Evolutionary conservation across 2,329 filamentous ascomycete species (phyloP), one percentile per base, ranked within the genome.

Genomic region (Stagonosporopsis cucurbitacearum): DNA sequence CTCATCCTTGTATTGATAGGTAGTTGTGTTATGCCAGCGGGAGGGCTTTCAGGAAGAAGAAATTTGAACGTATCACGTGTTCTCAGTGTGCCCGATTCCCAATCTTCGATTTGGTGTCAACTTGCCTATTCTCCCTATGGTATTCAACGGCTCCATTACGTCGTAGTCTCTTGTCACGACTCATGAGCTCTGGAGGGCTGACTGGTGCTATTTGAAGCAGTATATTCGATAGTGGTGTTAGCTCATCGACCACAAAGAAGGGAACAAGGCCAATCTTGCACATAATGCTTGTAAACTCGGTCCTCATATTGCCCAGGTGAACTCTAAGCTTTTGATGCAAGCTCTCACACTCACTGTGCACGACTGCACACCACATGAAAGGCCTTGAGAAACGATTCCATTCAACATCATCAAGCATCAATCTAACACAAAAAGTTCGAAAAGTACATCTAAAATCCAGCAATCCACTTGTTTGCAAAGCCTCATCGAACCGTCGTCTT

Each of bases 1-100:
- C 32, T 56, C 47, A 43, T 37, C 33, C 37, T 56, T 56, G 53
- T 56, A 56, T 51, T 50, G 23, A 25, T 56, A 56, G 37, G 48
- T 51, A 30, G 47, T n/a, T 15, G 30, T 32, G 30, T 32, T 36
- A 25, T 7, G 19, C 41, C 28, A 19, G 35, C 17, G 35, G 35
- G 20, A 37, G 35, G 17, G 17, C 35, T 37, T 1, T 12, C 13
- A 7, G 7, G 4, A 32, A n/a, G 13, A 32, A 32, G 30, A 32
- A 32, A 7, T 32, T 12, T 32, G 6, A 32, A 15, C 13, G 30
- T 32, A 4, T 32, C 30, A 32, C 13, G n/a, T n/a, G 30, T 15
- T 15, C 13, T 32, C 30, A 32, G 7, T 32, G 13, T 32, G 30
- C 30, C n/a, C 15, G 13, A 32, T 5, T 32, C 17, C 4, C 33